Evolutionary conservation across 176 grass and related monocot species (phyloP).

Genomic region (Tillandsia leiboldiana): DNA sequence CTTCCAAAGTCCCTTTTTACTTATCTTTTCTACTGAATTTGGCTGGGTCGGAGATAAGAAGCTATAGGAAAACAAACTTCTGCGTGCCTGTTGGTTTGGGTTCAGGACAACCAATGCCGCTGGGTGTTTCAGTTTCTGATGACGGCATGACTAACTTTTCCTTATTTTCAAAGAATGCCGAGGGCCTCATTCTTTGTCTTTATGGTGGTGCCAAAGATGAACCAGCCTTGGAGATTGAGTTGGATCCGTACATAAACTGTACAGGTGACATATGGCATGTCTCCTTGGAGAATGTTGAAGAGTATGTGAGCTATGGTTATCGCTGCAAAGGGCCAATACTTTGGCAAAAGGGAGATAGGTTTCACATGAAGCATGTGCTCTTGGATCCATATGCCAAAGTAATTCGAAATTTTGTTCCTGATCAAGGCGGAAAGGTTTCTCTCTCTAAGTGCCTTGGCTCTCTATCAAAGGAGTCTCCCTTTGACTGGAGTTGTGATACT

Average conservation of each 20-base stretch:
- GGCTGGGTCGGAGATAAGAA: slow-evolving; percentile 41
- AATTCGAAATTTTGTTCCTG: slow-evolving; percentile 34
- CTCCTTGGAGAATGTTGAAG: slow-evolving; percentile 37
- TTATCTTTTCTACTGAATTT: slow-evolving; percentile 59
- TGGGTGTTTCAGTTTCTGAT: slow-evolving; percentile 49
- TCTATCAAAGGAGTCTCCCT: slow-evolving; percentile 25
- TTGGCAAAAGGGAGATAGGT: slow-evolving; percentile 29
- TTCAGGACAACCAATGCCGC: slow-evolving; percentile 47
- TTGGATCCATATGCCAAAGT: slow-evolving; percentile 77
- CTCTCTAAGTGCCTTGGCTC: slow-evolving; percentile 42
- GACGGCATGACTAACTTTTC: slow-evolving; percentile 61
- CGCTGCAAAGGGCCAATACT: slow-evolving; percentile 28
- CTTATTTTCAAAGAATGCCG: slow-evolving; percentile 51
- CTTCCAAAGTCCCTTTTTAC: slow-evolving; percentile 46
- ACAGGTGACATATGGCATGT: slow-evolving; percentile 73
- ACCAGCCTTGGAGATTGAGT: slow-evolving; percentile 58
- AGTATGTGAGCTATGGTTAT: slow-evolving; percentile 60
- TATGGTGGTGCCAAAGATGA: slow-evolving; percentile 24
- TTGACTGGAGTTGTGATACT: slow-evolving; percentile 49
- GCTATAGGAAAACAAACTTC: slow-evolving; percentile 47
- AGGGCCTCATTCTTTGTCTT: slow-evolving; percentile 53
- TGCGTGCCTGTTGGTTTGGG: slow-evolving; percentile 69
- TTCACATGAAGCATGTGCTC: slow-evolving; percentile 36
- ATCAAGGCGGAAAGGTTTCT: slow-evolving; percentile 26
- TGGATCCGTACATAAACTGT: slow-evolving; percentile 62